phyloP scores from a whole-genome alignment of 2,329 filamentous ascomycete species.

The Pyricularia grisea region DNA sequence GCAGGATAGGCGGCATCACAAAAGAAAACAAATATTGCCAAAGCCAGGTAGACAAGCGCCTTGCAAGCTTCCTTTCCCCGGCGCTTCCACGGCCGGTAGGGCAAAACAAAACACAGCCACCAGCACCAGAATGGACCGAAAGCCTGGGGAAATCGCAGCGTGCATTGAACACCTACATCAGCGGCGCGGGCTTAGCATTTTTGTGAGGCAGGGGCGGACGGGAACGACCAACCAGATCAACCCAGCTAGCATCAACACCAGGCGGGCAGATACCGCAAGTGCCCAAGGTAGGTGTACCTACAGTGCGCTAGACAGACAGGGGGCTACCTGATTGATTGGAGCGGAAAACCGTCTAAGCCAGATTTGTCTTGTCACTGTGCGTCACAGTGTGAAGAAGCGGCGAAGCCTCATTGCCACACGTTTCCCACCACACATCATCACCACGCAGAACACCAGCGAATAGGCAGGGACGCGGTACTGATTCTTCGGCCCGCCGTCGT shows the following conservation, averaged over 20 bases:
- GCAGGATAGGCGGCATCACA: background rate
- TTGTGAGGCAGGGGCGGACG: background rate
- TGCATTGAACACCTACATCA: background rate
- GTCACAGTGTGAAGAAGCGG: background rate
- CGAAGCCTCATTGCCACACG: background rate
- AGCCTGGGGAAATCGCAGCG: background rate
- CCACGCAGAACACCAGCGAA: background rate
- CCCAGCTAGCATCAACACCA: background rate
- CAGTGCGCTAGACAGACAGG: background rate
- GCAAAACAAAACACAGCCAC: background rate
- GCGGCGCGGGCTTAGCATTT: background rate
- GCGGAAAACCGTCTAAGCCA: background rate
- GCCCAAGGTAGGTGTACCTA: background rate
- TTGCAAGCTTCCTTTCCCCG: background rate
- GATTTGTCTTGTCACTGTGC: background rate
- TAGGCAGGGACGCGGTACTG: background rate
- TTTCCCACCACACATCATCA: background rate
- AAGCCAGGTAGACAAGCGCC: background rate
- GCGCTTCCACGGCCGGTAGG: constrained; percentile 1
- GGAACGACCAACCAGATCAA: background rate
- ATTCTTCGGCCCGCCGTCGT: background rate
- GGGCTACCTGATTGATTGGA: background rate
- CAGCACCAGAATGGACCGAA: constrained; percentile 1
- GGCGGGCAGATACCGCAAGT: background rate
- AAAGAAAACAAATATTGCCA: background rate